These are phyloP conservation scores for Torulaspora quercuum DNA, from an alignment of 805 yeast species.

Conservation along the genomic window DNA sequence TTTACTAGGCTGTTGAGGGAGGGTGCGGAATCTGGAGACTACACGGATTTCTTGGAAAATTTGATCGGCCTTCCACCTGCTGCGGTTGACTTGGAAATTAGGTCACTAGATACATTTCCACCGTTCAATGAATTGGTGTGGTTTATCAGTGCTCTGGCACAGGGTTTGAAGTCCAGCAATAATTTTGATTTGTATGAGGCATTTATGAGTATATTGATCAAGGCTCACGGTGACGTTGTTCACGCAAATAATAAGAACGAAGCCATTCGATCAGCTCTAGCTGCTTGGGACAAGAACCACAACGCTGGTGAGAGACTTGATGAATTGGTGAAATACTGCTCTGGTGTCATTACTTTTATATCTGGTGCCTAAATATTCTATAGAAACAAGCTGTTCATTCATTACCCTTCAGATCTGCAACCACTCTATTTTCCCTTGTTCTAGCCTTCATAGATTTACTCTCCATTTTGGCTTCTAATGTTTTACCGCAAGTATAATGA, in stretches of 20 bases:
- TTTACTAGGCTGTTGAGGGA: slow-evolving; percentile 65
- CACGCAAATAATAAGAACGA: slow-evolving; percentile 39
- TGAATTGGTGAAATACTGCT: slow-evolving; percentile 68
- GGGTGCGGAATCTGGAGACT: slow-evolving; percentile 43
- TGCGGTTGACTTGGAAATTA: slow-evolving; percentile 76
- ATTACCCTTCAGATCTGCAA: slow-evolving; percentile 9
- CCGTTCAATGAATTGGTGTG: slow-evolving; percentile 64
- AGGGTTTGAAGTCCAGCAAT: slow-evolving; percentile 51
- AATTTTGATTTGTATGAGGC: slow-evolving; percentile 82
- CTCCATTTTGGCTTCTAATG: slow-evolving; percentile 19
- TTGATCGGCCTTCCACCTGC: slow-evolving; percentile 69
- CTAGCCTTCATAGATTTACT: slow-evolving; percentile 15
- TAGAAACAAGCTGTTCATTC: slow-evolving; percentile 3
- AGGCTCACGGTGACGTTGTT: slow-evolving; percentile 79
- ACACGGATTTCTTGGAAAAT: slow-evolving; percentile 48
- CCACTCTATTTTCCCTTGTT: slow-evolving; percentile 10
- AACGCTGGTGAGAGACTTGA: slow-evolving; percentile 52
- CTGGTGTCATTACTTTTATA: slow-evolving; percentile 70
- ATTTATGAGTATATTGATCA: slow-evolving; percentile 67
- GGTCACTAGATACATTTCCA: slow-evolving; percentile 64
- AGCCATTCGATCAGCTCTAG: slow-evolving; percentile 45
- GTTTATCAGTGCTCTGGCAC: slow-evolving; percentile 64
- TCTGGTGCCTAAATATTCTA: slow-evolving; percentile 25
- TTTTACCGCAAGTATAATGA: slow-evolving; percentile 32
- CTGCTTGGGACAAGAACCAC: slow-evolving; percentile 48